Evolutionary conservation across 169 alveolate species (phyloP), one percentile per base, ranked within the genome.

Genomic region (Cryptosporidium viatorum): DNA sequence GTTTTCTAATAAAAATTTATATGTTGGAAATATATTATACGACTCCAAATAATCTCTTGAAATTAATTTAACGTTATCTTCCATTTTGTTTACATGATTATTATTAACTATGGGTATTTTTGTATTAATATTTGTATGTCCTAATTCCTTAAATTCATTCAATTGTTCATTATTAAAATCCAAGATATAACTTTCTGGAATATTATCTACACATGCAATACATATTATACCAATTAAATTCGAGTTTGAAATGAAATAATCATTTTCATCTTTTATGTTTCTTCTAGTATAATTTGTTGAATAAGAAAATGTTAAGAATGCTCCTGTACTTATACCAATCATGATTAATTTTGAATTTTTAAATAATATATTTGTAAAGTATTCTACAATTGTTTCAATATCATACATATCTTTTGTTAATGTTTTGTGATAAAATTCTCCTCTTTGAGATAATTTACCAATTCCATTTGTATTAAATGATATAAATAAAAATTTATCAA

Each of bases 291-390:
- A 48, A 62, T 50, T 50, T 4, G 80, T 80, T 41, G 89, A 59
- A 50, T 80, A 80, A 12, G 89, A 59, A 65, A 80, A 62, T 41
- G 89, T 80, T 31, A 80, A 39, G 62, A 80, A 80, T 35, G 89
- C 89, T 10, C 89, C 89, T 6, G 89, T 80, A 45, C 89, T 80
- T 80, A 80, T 23, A 16, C 89, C 89, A n/a, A 80, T 80, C 75
- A 80, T 62, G 14, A 80, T 31, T 62, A 80, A 80, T 23, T 62
- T 59, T n/a, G 89, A 62, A 14, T 65, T 62, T n/a, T 39, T 80
- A 62, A 60, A 80, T 62, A 80, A 16, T 21, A 26, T n/a, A 39
- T 31, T 23, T 6, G 55, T 37, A 65, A 80, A 80, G 21, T 0
- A 80, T 12, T 59, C 55, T 4, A 29, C 39, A 3, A 80, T 65